phyloP scores from a whole-genome alignment of 1,284 basidiomycete species.

The Ceratobasidium sp. region DNA sequence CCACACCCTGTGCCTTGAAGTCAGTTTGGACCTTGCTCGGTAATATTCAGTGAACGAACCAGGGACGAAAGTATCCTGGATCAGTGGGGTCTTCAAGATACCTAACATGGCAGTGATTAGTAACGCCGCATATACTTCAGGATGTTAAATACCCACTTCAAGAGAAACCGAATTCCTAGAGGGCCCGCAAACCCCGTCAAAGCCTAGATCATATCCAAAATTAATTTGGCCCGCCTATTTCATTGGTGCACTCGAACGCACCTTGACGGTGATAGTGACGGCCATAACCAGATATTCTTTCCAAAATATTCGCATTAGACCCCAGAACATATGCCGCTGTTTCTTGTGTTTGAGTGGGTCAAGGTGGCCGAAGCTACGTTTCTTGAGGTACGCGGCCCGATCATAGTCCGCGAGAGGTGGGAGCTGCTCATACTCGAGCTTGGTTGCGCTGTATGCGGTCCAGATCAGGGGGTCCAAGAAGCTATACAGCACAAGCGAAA shows the following conservation, averaged over 20 bases:
- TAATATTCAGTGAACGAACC: background rate
- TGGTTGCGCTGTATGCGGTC: slow-evolving; percentile 57
- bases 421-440: slow-evolving; percentile 60
- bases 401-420: slow-evolving; percentile 72
- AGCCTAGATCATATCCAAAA: slow-evolving; percentile 13
- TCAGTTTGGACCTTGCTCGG: no score
- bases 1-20: slow-evolving; percentile 47
- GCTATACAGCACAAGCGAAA: slow-evolving; percentile 66
- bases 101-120: background rate
- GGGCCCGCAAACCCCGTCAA: slow-evolving; percentile 32
- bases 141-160: slow-evolving; percentile 11
- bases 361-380: slow-evolving; percentile 52
- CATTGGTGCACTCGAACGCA: background rate
- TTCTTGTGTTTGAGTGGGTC: slow-evolving; percentile 53
- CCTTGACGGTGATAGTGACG: slow-evolving; percentile 1
- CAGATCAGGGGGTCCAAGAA: slow-evolving; percentile 68
- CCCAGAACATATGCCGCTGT: slow-evolving; percentile 40
- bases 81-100: background rate
- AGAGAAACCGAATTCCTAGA: slow-evolving; percentile 26
- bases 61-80: background rate
- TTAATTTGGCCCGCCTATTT: no score
- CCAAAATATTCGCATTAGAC: slow-evolving; percentile 45
- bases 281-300: slow-evolving; percentile 34
- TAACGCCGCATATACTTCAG: background rate
- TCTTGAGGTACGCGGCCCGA: slow-evolving; percentile 56